Conservation (phyloP, 2,329 filamentous ascomycete species). For the Elsinoe australis region DNA sequence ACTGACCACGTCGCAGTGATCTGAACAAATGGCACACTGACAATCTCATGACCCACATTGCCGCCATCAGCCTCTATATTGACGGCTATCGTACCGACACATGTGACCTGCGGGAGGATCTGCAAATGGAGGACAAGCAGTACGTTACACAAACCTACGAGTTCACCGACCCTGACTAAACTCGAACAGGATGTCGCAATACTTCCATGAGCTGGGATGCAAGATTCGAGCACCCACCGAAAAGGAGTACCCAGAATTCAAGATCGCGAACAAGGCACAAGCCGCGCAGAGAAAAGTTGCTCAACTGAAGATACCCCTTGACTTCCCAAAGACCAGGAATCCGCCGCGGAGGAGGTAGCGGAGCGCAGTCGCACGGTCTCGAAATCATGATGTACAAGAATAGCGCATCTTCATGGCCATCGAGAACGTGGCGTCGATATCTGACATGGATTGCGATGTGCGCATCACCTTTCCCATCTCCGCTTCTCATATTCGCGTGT, state of each 20-base stretch:
- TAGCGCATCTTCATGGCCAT: too few relatives aligned
- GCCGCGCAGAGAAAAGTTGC: constrained; percentile 56
- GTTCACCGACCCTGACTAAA: too few relatives aligned
- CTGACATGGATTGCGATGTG: too few relatives aligned
- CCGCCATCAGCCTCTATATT: constrained; percentile 61
- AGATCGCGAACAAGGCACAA: constrained; percentile 53
- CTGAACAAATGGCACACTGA: constrained; percentile 67
- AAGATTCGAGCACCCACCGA: constrained; percentile 46
- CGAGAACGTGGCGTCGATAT: too few relatives aligned
- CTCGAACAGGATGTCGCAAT: constrained; percentile 57
- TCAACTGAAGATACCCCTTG: constrained; percentile 66
- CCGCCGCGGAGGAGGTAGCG: constrained; percentile 30
- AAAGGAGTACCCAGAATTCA: constrained; percentile 43
- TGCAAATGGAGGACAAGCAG: constrained; percentile 62
- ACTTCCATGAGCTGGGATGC: constrained; percentile 70
- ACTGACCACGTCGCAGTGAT: constrained; percentile 31
- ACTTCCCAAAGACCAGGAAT: constrained; percentile 63
- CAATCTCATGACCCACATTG: constrained; percentile 64
- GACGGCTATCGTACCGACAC: constrained; percentile 69
- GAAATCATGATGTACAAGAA: too few relatives aligned
- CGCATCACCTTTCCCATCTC: too few relatives aligned
- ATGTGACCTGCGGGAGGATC: constrained; percentile 60
- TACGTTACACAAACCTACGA: constrained; percentile 30
- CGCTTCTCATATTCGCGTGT: too few relatives aligned
- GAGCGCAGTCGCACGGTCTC: too few relatives aligned